Conservation (phyloP, 2,329 filamentous ascomycete species). For the Aspergillus oerlinghausenensis region DNA sequence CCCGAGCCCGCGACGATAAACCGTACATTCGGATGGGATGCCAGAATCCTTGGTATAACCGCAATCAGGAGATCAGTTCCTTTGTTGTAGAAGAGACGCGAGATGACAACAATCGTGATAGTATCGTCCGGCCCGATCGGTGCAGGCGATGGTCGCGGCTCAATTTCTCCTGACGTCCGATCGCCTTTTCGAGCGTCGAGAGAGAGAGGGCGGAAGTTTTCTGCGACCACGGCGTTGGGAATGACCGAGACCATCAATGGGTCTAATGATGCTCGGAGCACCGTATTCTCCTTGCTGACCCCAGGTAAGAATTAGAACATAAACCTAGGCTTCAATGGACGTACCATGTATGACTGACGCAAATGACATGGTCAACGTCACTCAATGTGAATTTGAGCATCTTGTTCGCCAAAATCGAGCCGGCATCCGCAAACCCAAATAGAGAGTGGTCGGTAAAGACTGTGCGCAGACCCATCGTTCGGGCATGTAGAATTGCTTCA, state of each 20-base stretch:
- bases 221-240: constrained; percentile 92
- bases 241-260: constrained; percentile 97
- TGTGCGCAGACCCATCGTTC: constrained; percentile 92
- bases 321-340: constrained; percentile 13
- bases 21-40: constrained; percentile 83
- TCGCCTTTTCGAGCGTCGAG: constrained; percentile 41
- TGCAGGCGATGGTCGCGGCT: constrained; percentile 54
- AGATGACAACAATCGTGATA: constrained; percentile 96
- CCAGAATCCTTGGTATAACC: constrained; percentile 86
- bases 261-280: constrained; percentile 87
- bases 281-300: constrained; percentile 90
- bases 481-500: constrained; percentile 87
- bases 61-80: constrained; percentile 96
- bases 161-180: constrained; percentile 18
- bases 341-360: constrained; percentile 95
- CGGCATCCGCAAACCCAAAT: constrained; percentile 95
- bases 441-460: constrained; percentile 97
- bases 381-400: constrained; percentile 92
- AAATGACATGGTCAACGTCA: constrained; percentile 97
- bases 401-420: constrained; percentile 94
- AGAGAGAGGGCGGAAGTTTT: constrained; percentile 79
- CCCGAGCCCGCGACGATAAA: constrained; percentile 97
- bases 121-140: constrained; percentile 75
- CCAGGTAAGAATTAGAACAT: constrained; percentile 8
- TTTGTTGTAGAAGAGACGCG: constrained; percentile 97